phyloP scores from a whole-genome alignment of 2,329 filamentous ascomycete species.

The Exophiala aquamarina region DNA sequence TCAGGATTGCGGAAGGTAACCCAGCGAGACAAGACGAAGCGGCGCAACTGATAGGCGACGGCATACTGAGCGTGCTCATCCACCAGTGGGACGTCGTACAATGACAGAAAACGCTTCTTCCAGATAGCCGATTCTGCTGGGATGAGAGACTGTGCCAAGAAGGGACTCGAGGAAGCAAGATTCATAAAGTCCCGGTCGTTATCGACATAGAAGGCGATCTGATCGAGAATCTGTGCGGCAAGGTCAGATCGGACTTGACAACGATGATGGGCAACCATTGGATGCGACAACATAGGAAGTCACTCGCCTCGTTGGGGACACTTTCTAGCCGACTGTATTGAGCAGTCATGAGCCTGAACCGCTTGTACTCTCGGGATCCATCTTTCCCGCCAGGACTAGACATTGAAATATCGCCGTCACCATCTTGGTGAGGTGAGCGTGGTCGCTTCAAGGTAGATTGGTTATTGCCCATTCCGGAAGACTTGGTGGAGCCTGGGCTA shows the following conservation, averaged over 20 bases:
- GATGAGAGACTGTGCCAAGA: constrained; percentile 29
- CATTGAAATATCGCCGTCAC: too few species aligned
- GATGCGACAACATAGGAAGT: too few species aligned
- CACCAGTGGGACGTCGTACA: constrained; percentile 34
- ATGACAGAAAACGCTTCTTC: constrained; percentile 33
- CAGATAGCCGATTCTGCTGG: constrained; percentile 35
- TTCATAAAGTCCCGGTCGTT: constrained; percentile 34
- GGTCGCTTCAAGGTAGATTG: too few species aligned
- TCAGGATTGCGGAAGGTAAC: constrained; percentile 31
- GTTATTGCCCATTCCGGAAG: too few species aligned
- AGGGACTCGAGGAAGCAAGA: constrained; percentile 31
- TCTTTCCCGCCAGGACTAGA: too few species aligned
- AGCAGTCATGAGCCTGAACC: not conserved
- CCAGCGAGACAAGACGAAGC: constrained; percentile 33
- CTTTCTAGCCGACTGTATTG: constrained; percentile 8
- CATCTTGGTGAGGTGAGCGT: too few species aligned
- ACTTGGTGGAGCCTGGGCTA: too few species aligned
- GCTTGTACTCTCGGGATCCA: not conserved
- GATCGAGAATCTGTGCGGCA: constrained; percentile 17
- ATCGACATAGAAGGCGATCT: constrained; percentile 16
- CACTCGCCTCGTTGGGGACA: constrained; percentile 20
- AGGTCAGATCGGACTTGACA: too few species aligned
- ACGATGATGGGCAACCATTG: not conserved
- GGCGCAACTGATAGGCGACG: constrained; percentile 37
- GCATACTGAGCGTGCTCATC: constrained; percentile 29